Base-by-base conservation (phyloP, 2,329 filamentous ascomycete genomes). In the Sclerotinia spermophila region DNA sequence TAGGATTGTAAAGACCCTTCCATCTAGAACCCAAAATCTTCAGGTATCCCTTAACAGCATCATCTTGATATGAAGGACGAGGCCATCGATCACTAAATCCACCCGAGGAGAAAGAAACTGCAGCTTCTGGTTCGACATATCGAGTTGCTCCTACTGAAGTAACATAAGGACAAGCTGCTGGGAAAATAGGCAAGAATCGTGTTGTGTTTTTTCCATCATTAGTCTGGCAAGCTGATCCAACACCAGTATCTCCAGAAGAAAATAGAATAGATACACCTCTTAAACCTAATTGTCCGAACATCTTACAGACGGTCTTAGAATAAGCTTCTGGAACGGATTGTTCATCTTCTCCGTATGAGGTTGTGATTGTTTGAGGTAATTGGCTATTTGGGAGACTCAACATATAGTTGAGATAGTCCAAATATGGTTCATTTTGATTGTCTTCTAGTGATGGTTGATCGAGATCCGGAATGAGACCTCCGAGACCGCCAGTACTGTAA, bases 281-380 rank as follows among this genome's bases (percentile, higher is more conserved):
- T 3, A 87, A 85, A 17, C 88, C 89, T 35, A 92, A 85, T 75
- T 89, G 84, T 30, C 85, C 87, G 74, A 90, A 88, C 73, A 87
- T 82, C 72, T 86, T 83, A 81, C 90, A 92, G 2, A 89, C 87
- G 60, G 84, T 84, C 62, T 82, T 81, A 19, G 88, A 87, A 76
- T 91, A 92, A 10, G 84, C 84, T 17, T 81, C 76, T 0, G 90
- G 89, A 0, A 92, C 83, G 2, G 85, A 85, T 76, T 91, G 88
- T 79, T 92, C 90, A 71, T 88, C 84, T 71, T 92, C 89, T 56
- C 87, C 89, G 77, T 92, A 92, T 0, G 88, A 90, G 19, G 86
- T 89, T 66, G 84, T 86, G 77, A 92, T 84, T 15, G 89, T 86
- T 61, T 87, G 84, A 0, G 90, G 89, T 0, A 92, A 81, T 72